Base-by-base conservation (phyloP, 2,329 filamentous ascomycete genomes). In the Apiospora arundinis region DNA sequence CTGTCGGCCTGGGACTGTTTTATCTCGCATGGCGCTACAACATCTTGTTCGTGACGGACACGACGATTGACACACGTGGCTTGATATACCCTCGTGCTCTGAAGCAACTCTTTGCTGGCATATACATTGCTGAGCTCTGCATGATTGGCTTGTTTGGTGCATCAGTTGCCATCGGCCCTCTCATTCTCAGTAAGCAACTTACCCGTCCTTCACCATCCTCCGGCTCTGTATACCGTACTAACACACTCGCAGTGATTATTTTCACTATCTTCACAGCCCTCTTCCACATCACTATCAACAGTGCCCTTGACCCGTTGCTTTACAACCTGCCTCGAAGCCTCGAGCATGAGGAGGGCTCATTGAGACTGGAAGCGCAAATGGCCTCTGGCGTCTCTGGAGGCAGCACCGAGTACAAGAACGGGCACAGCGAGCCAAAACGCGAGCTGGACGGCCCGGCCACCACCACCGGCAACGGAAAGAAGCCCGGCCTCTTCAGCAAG, bases 1-100 rank as follows among this genome's bases (percentile, higher is more conserved):
- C 92, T 0, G 86, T 93, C 49, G 95, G 94, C 40, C 88, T 98
- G 72, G 90, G 87, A 28, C 85, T 96, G 56, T 95, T 97, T 82
- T 97, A 97, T 80, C 85, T 95, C 69, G 93, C 95, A 67, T 97
- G 94, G 86, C 90, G 93, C 23, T 97, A 98, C 86, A 97, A 97
- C 79, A 83, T 98, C 70, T 87, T 98, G 68, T 98, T 94, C 81
- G 94, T 97, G 46, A 92, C 91, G 68, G 93, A 97, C 79, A 90
- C 93, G 11, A 84, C 90, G 72, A 91, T 97, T 77, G 95, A 98
- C 79, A 97, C 93, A 48, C 94, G 97, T 78, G 95, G 95, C 21
- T 88, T 95, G 18, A 91, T 94, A 76, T 98, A 97, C 79, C 92
- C 94, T 0, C 92, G 92, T n/a, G 95, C 93, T 1, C 85, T 98